Percentiles rank a stretch among this genome's conserved stretches.
Evolutionary conservation across 2,329 filamentous ascomycete species (phyloP).

Genomic region (Acrodontium crateriforme): DNA sequence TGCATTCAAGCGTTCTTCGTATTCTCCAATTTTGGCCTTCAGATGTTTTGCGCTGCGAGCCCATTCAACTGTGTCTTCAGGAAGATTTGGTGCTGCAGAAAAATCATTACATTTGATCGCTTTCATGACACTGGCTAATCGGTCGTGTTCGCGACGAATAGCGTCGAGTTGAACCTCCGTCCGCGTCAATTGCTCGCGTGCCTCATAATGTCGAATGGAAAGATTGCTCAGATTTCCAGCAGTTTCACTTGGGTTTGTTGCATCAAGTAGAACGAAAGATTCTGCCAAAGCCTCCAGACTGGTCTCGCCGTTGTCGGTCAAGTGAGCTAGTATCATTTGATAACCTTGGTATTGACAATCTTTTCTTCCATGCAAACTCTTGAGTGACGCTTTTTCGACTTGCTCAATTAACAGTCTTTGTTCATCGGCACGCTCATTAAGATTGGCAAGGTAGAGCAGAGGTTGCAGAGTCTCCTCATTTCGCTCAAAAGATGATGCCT

Average conservation of each 20-base stretch:
- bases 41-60: constrained; percentile 57
- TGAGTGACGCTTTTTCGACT: constrained; percentile 46
- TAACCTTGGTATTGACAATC: background rate
- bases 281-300: constrained; percentile 24
- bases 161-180: constrained; percentile 11
- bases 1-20: constrained; percentile 26
- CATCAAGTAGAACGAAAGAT: constrained; percentile 23
- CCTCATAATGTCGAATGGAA: constrained; percentile 13
- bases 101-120: constrained; percentile 19
- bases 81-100: constrained; percentile 40
- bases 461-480: constrained; percentile 70
- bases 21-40: constrained; percentile 52
- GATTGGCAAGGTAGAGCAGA: constrained; percentile 57
- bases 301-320: constrained; percentile 20
- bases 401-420: constrained; percentile 44
- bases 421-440: constrained; percentile 68
- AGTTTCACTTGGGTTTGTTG: too few relatives aligned
- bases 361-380: constrained; percentile 30
- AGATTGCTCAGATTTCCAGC: constrained; percentile 15
- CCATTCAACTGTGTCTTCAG: constrained; percentile 60
- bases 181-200: constrained; percentile 14
- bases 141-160: constrained; percentile 13
- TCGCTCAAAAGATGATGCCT: constrained; percentile 65
- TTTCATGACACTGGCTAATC: constrained; percentile 10
- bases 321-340: constrained; percentile 6